Base-by-base conservation (phyloP, 495 filamentous ascomycete species). In the Achaetomiella virescens region DNA sequence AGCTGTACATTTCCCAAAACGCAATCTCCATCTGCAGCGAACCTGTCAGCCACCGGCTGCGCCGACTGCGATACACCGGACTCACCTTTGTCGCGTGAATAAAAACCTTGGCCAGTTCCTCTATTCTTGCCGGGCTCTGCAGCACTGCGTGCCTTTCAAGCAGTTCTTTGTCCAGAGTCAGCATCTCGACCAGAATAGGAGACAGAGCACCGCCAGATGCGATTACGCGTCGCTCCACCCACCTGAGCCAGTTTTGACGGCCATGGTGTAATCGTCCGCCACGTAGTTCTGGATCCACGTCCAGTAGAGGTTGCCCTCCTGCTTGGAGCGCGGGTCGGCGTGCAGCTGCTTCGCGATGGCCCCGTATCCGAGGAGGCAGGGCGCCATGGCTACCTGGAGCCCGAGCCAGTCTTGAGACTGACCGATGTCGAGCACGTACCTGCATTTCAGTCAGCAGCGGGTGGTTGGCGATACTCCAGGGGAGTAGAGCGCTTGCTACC, bases 251-350 rank as follows among this genome's bases (percentile, higher is more conserved):
- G 80, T 72, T 54, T 70, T 73, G 36, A 92, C 84, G 9, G 88
- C 86, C 44, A 84, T 74, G 4, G 72, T 67, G 60, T 91, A 95
- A 65, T 93, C 88, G 15, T 88, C 83, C 6, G 82, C 84, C 12
- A 86, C 81, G 69, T 96, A 96, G 57, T 87, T 92, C 66, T 89
- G 71, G 44, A 97, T 88, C 91, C 91, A 97, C 48, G 85, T 80
- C 84, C 85, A 91, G 72, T 91, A 97, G n/a, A 71, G 72, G 66
- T 95, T 96, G 1, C 80, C 84, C 43, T 85, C 76, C 44, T 69
- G 67, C 48, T 81, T 80, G 3, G 82, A 80, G 17, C 73, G 66
- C 14, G 76, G 66, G 52, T 85, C 78, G 11, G 72, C 70, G 59
- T 84, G 73, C 1, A 96, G 75, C 52, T 85, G 77, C 48, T 75